A percentile compares a stretch with the other conserved stretches of the same genome.
Evolutionary conservation across 257 asterid genomes (phyloP).

Genomic region (Petrea volubilis): DNA sequence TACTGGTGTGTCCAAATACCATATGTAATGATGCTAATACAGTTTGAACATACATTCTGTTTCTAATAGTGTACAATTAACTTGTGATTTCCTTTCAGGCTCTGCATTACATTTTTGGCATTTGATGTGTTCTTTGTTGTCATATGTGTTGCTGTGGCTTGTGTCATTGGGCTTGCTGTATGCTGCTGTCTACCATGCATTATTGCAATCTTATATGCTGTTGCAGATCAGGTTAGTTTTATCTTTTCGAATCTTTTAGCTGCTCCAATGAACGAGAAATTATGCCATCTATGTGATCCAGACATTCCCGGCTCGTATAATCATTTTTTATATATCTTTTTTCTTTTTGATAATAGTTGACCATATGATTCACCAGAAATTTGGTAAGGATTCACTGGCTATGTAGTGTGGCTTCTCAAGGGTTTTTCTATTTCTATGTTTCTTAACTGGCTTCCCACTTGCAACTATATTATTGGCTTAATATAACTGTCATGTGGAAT

Average conservation of each 20-base stretch:
- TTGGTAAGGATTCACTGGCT: background rate
- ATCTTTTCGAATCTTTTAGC: constrained; percentile 27
- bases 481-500: background rate
- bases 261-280: constrained; percentile 29
- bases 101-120: constrained; percentile 95
- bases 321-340: no score
- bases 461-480: background rate
- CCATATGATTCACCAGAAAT: background rate
- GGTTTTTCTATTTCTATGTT: background rate
- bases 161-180: constrained; percentile 94
- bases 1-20: constrained; percentile 66
- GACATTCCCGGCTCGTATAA: no score
- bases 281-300: background rate
- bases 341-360: background rate
- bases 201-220: constrained; percentile 92
- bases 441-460: background rate
- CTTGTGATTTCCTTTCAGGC: constrained; percentile 58
- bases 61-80: background rate
- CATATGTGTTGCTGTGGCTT: constrained; percentile 91
- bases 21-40: constrained; percentile 9
- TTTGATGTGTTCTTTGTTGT: constrained; percentile 96
- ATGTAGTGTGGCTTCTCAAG: background rate
- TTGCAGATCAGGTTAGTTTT: constrained; percentile 91
- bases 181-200: constrained; percentile 99
- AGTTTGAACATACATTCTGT: background rate